These are phyloP conservation scores for Cudoniella acicularis DNA, from an alignment of 495 filamentous ascomycete species.

Conservation along the genomic window DNA sequence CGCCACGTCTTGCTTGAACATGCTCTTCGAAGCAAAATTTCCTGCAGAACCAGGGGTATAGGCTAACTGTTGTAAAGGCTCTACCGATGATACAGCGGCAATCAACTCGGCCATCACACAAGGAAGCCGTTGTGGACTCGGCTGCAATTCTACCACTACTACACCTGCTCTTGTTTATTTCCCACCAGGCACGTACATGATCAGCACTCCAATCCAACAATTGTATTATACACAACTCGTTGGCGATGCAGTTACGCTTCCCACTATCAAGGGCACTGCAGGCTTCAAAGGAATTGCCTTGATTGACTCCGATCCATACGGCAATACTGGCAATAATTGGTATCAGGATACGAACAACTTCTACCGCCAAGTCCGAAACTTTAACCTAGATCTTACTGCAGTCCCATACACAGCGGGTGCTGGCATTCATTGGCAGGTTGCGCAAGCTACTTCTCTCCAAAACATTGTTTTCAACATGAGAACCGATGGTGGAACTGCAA, in stretches of 20 bases:
- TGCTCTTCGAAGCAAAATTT: not conserved
- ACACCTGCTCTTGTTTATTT: conserved; percentile 77
- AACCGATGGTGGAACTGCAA: conserved; percentile 60
- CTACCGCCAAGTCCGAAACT: conserved; percentile 93
- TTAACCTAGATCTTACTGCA: conserved; percentile 78
- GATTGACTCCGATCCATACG: conserved; percentile 87
- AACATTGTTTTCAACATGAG: conserved; percentile 91
- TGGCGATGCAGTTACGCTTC: conserved; percentile 65
- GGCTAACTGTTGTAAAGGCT: conserved; percentile 58
- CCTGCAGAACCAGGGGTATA: too few relatives aligned
- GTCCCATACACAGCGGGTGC: conserved; percentile 62
- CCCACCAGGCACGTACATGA: conserved; percentile 71
- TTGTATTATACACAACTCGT: conserved; percentile 81
- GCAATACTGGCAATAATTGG: conserved; percentile 48
- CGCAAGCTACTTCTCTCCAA: conserved; percentile 87
- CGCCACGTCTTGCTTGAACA: too few relatives aligned
- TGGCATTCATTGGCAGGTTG: conserved; percentile 97
- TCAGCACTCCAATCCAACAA: conserved; percentile 64
- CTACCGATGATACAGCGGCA: conserved; percentile 77
- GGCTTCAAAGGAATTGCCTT: conserved; percentile 45
- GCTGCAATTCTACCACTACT: conserved; percentile 79
- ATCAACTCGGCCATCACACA: conserved; percentile 81
- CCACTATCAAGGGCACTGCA: conserved; percentile 60
- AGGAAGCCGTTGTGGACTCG: conserved; percentile 70
- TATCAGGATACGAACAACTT: conserved; percentile 95